phyloP scores from a whole-genome alignment of 305 asterid species.

The Andrographis paniculata region DNA sequence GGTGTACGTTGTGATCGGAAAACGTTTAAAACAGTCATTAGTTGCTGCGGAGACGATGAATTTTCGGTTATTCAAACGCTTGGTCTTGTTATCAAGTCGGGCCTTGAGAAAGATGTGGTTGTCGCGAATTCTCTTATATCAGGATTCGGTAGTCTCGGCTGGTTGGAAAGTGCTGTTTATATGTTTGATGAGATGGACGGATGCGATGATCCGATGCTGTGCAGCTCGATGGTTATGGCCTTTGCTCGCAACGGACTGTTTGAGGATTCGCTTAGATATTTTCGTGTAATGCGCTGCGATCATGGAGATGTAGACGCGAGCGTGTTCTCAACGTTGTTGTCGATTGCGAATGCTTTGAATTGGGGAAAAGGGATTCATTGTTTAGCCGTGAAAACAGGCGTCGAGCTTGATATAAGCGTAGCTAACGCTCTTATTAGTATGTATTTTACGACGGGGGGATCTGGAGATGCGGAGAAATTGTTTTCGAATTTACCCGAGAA shows the following conservation, averaged over 20 bases:
- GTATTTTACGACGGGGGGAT: slow-evolving; percentile 54
- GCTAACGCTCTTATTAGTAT: slow-evolving; percentile 66
- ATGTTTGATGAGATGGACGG: slow-evolving; percentile 50
- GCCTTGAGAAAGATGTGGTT: slow-evolving; percentile 49
- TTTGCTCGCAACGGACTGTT: slow-evolving; percentile 37
- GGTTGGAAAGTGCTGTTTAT: slow-evolving; percentile 36
- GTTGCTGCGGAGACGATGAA: slow-evolving; percentile 63
- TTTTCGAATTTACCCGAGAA: slow-evolving; percentile 44
- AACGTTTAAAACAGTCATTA: slow-evolving; percentile 59
- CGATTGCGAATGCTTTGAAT: slow-evolving; percentile 39
- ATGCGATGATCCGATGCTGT: slow-evolving; percentile 57
- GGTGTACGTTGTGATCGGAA: slow-evolving; percentile 55
- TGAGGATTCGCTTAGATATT: slow-evolving; percentile 42
- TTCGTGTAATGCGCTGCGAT: slow-evolving; percentile 53
- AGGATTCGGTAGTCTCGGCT: slow-evolving; percentile 42
- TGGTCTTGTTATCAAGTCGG: slow-evolving; percentile 60
- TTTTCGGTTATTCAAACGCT: slow-evolving; percentile 66
- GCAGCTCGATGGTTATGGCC: slow-evolving; percentile 78
- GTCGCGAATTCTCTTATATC: slow-evolving; percentile 73
- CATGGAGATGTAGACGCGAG: slow-evolving; percentile 51
- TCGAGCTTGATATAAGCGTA: slow-evolving; percentile 43
- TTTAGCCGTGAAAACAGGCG: slow-evolving; percentile 58
- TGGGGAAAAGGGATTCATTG: slow-evolving; percentile 81
- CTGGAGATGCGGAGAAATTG: slow-evolving; percentile 46
- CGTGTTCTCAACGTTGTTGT: slow-evolving; percentile 53